These are phyloP conservation scores for Nasturtium officinale DNA, from an alignment of 345 rosid species.

Conservation along the genomic window DNA sequence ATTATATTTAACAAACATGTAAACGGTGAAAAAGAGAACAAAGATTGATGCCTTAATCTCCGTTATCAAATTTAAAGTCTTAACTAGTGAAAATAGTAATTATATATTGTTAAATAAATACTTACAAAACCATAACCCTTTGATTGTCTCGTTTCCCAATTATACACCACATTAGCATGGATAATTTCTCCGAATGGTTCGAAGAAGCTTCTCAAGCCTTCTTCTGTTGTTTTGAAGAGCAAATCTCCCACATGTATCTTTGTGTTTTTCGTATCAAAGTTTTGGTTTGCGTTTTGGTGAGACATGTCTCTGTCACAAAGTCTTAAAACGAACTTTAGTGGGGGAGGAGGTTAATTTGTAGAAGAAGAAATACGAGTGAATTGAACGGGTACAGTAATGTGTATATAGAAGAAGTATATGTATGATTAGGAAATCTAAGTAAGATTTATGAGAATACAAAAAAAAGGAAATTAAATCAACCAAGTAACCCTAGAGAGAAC, in stretches of 20 bases:
- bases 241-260: conserved; percentile 16
- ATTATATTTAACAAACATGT: not conserved
- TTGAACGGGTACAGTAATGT: not conserved
- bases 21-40: not conserved
- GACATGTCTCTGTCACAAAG: not conserved
- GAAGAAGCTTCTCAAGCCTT: conserved; percentile 32
- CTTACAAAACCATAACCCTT: conserved; percentile 53
- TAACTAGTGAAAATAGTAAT: not conserved
- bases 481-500: not conserved
- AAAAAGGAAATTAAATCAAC: too few species aligned
- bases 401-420: not conserved
- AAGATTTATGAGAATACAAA: too few species aligned
- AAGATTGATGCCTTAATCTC: not conserved
- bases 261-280: not conserved
- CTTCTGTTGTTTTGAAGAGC: not conserved
- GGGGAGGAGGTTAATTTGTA: not conserved
- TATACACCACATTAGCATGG: conserved; percentile 47
- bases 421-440: too few species aligned
- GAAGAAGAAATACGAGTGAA: not conserved
- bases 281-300: not conserved
- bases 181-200: conserved; percentile 48
- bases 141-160: conserved; percentile 42
- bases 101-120: not conserved
- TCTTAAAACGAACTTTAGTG: not conserved
- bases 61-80: not conserved